Base-by-base conservation (phyloP, 2,329 filamentous ascomycete genomes). In the Aspergillus intermedius region DNA sequence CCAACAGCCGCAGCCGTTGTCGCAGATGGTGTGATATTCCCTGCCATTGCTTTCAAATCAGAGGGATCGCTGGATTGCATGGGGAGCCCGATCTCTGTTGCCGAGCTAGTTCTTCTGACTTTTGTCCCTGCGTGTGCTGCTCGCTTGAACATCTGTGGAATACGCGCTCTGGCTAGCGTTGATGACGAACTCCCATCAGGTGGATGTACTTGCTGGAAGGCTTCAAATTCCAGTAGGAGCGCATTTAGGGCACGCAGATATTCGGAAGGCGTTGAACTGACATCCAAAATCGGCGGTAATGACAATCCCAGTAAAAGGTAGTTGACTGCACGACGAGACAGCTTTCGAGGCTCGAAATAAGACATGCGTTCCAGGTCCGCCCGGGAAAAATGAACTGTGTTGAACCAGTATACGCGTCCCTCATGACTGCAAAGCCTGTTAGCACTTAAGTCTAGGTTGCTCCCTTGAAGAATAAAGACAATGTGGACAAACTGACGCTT, bases 351-450 rank as follows among this genome's bases (percentile, higher is more conserved):
- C 50, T 94, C 87, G 64, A 94, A 91, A 64, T 89, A 95, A 42
- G 91, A 84, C 74, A 96, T 85, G 62, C 85, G 84, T 45, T 80
- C 75, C 30, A 97, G 78, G 67, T 95, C 89, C 25, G 81, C 70
- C 61, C 88, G 87, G 56, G 90, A 88, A 70, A 95, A 95, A 63
- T 95, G 86, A 52, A 95, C 82, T 0, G 93, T 96, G 72, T 96
- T 96, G 77, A 97, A 96, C 91, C 93, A 97, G 74, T 95, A 97
- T 39, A 95, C 84, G 50, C 89, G 84, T 52, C 91, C 91, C 71
- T 96, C 90, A 65, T 98, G 91, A 23, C 89, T 95, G 65, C 45
- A 47, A 42, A 23, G 40, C 37, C 41, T 46, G 39, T 60, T 49
- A 62, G 55, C 37, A 42, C 28, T 12, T 19, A 12, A 10, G 43